Evolutionary conservation across 768 basidiomycete genomes (phyloP).

Genomic region (Dacryopinax primogenitus): DNA sequence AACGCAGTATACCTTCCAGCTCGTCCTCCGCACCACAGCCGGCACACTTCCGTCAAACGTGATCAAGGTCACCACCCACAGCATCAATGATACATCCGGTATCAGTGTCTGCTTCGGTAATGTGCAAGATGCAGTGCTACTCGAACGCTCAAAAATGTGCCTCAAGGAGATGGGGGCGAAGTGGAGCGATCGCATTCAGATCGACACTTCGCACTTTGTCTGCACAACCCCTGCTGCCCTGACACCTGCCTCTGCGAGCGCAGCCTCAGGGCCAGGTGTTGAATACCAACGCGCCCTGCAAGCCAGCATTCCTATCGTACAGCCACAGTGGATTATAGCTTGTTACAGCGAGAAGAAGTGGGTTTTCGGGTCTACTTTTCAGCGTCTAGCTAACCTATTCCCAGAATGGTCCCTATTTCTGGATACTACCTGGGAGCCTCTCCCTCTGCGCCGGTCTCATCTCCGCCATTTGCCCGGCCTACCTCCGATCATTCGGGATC

Average conservation of each 20-base stretch:
- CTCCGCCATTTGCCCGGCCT: conserved; percentile 37
- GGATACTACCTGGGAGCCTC: conserved; percentile 66
- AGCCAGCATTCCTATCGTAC: conserved; percentile 85
- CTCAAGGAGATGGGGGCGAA: conserved; percentile 76
- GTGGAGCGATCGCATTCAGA: conserved; percentile 86
- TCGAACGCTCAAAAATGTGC: conserved; percentile 71
- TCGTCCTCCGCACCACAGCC: conserved; percentile 82
- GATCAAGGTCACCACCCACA: conserved; percentile 76
- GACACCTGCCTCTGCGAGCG: conserved; percentile 42
- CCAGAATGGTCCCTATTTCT: conserved; percentile 76
- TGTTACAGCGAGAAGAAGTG: conserved; percentile 77
- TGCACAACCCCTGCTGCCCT: conserved; percentile 67
- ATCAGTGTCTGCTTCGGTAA: conserved; percentile 92
- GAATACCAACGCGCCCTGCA: conserved; percentile 94
- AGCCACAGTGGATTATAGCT: conserved; percentile 88
- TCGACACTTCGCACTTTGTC: conserved; percentile 97
- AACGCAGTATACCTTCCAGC: conserved; percentile 86
- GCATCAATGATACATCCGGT: conserved; percentile 89
- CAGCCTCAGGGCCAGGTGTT: conserved; percentile 54
- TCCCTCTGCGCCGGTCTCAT: conserved; percentile 35
- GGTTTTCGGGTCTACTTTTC: conserved; percentile 20
- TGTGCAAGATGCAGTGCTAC: conserved; percentile 57
- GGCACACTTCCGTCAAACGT: conserved; percentile 81
- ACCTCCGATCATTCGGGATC: conserved; percentile 37
- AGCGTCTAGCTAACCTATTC: background rate